Evolutionary conservation across 495 filamentous ascomycete species (phyloP), one percentile per base, ranked within the genome.

Genomic region (Cercophora samala): DNA sequence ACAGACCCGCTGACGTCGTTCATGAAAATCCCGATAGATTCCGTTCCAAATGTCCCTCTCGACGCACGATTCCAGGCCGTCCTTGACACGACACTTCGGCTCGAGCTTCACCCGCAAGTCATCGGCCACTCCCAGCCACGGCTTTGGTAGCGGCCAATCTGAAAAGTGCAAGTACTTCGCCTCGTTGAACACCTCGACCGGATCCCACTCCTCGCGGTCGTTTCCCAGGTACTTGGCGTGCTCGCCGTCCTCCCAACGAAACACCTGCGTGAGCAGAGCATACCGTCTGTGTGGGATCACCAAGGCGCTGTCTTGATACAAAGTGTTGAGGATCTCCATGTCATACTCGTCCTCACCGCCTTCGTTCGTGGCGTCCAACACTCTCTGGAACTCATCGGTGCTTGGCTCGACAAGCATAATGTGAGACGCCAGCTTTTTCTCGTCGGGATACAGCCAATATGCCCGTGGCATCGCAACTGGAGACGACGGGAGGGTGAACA

Each of bases 131-230:
- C 24, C 19, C 17, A 91, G 75, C 90, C 90, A 93, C 0, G 91
- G 91, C 74, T 94, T 94, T 3, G 91, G 90, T 54, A 92, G 69
- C 4, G 91, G 91, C 87, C 88, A 91, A 71, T 95, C 92, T 3
- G 85, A 89, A 71, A 96, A 94, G 76, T 93, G 92, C 0, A 95
- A 83, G 17, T 92, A 83, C 70, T 89, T 93, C 11, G 89, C 90
- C 72, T 93, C 87, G 22, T 82, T 78, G 37, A 87, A 77, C 29
- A 85, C 83, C 55, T 75, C 81, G 15, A 87, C 81, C 0, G 91
- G 83, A 74, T 93, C 86, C 90, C 92, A 96, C 21, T 71, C 75
- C 68, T 89, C 86, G 3, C 79, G 73, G n/a, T 82, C 79, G 52
- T 81, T 86, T 5, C 90, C 90, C 4, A 93, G 71, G 69, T 89